These are phyloP conservation scores for Rhodotorula sp. DNA, from an alignment of 1,284 basidiomycete genomes.

Conservation along the genomic window DNA sequence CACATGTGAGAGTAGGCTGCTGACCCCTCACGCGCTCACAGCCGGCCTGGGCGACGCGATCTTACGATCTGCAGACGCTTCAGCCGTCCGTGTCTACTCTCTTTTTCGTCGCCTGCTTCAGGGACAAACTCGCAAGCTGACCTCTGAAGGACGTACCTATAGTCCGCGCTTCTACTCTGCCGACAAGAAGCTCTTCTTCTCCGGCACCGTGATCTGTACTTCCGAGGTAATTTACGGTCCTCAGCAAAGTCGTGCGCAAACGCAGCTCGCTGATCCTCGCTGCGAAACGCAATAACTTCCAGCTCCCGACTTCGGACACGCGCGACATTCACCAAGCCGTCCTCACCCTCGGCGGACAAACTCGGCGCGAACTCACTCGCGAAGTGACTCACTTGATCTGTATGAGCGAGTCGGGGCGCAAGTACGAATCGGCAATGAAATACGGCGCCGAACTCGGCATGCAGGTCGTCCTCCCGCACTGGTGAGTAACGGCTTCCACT, in stretches of 20 bases:
- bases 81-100: conserved; percentile 56
- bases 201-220: conserved; percentile 66
- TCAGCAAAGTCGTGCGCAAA: background rate
- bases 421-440: conserved; percentile 40
- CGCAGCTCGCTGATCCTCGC: background rate
- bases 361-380: conserved; percentile 67
- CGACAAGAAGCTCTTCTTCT: conserved; percentile 73
- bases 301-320: conserved; percentile 63
- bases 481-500: conserved; percentile 26
- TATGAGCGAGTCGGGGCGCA: conserved; percentile 49
- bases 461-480: conserved; percentile 43
- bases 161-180: conserved; percentile 66
- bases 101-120: background rate
- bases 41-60: conserved; percentile 68
- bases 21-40: conserved; percentile 35
- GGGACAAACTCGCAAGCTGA: background rate
- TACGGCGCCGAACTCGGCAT: conserved; percentile 41
- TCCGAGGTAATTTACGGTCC: conserved; percentile 56
- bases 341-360: conserved; percentile 74
- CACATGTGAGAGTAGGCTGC: too few relatives aligned
- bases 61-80: conserved; percentile 58
- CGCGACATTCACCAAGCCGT: conserved; percentile 73
- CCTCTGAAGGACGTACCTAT: conserved; percentile 11
- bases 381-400: conserved; percentile 84
- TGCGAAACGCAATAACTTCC: conserved; percentile 7